Percentiles rank a stretch among this genome's conserved stretches.
These are phyloP conservation scores for Capsicum chinense DNA, from an alignment of 257 asterid species.

Conservation along the genomic window DNA sequence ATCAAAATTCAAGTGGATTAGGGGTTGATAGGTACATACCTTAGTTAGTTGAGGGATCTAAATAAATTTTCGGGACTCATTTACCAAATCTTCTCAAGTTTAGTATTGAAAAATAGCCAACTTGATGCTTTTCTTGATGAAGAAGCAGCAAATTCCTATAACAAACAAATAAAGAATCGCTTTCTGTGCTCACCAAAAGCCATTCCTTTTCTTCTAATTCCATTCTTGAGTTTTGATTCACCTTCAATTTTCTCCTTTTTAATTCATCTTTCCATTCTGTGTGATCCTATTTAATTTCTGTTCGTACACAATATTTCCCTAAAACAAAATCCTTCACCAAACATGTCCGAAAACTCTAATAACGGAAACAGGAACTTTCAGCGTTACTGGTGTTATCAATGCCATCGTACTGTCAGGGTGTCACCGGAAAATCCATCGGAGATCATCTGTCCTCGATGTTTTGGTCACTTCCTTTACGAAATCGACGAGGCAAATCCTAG, in stretches of 20 bases:
- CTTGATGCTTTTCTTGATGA: constrained; percentile 44
- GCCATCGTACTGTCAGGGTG: constrained; percentile 66
- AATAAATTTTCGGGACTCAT: no score
- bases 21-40: no score
- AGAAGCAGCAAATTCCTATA: constrained; percentile 37
- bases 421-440: constrained; percentile 46
- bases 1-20: no score
- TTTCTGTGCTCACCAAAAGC: constrained; percentile 44
- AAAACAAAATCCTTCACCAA: neutral
- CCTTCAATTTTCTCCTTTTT: neutral
- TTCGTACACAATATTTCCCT: neutral
- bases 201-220: constrained; percentile 44
- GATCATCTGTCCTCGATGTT: constrained; percentile 71
- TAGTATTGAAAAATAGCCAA: no score
- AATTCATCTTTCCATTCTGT: neutral
- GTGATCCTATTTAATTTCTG: constrained; percentile 9
- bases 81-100: no score
- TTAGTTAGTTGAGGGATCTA: no score
- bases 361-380: constrained; percentile 46
- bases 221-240: neutral
- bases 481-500: constrained; percentile 52
- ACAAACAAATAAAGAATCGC: constrained; percentile 43
- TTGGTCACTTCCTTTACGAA: constrained; percentile 61
- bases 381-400: constrained; percentile 83
- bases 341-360: constrained; percentile 22